A percentile compares a stretch with the other conserved stretches of the same genome.
Evolutionary conservation across 371 early-diverging fungal genomes (phyloP).

Genomic region (Mortierella sp.): DNA sequence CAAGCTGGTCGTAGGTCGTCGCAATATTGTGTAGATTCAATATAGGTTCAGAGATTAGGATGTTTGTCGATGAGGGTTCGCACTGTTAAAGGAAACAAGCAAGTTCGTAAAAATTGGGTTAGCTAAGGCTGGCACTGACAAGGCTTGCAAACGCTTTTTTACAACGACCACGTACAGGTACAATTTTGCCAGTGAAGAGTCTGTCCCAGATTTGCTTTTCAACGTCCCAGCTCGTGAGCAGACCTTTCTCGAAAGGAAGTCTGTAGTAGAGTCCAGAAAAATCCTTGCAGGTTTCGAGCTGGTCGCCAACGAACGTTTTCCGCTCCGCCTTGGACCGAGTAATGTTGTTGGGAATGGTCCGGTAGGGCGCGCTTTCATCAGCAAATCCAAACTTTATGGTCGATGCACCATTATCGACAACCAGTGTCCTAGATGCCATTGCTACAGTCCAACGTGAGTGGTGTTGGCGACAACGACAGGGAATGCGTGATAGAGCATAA

Average conservation of each 20-base stretch:
- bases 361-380: conserved; percentile 48
- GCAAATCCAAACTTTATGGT: conserved; percentile 76
- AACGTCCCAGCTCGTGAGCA: conserved; percentile 81
- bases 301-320: conserved; percentile 75
- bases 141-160: no score
- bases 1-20: conserved; percentile 80
- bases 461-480: no score
- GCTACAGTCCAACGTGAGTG: background rate
- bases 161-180: conserved; percentile 57
- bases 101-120: no score
- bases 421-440: conserved; percentile 55
- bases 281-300: conserved; percentile 72
- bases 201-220: conserved; percentile 87
- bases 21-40: conserved; percentile 82
- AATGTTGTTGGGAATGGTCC: conserved; percentile 73
- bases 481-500: background rate
- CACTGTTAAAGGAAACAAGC: conserved; percentile 53
- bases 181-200: conserved; percentile 66
- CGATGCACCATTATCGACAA: conserved; percentile 85
- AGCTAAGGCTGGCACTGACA: no score
- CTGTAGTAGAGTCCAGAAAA: conserved; percentile 82
- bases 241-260: conserved; percentile 86
- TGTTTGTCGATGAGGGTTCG: conserved; percentile 68
- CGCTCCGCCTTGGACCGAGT: conserved; percentile 71
- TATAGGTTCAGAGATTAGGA: conserved; percentile 85